Conservation (phyloP, 768 basidiomycete genomes). For the Cystobasidium ongulense region DNA sequence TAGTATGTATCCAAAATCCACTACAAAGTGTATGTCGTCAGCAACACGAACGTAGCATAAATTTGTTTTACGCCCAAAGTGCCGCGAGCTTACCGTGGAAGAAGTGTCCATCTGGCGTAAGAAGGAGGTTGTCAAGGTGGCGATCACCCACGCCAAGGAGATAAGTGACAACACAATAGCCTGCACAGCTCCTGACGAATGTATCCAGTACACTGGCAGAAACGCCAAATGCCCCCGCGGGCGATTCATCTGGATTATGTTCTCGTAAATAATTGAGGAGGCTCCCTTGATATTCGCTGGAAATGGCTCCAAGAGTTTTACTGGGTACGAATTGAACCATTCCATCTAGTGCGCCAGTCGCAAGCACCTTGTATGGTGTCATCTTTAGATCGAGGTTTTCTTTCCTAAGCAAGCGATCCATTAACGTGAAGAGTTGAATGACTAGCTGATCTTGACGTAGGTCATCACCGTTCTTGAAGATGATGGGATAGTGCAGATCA, state of each 20-base stretch:
- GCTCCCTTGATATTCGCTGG: slow-evolving; percentile 74
- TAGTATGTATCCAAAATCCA: slow-evolving; percentile 96
- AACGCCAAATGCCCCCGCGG: slow-evolving; percentile 88
- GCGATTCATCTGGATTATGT: slow-evolving; percentile 85
- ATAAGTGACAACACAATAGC: slow-evolving; percentile 96
- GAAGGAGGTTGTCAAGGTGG: slow-evolving; percentile 86
- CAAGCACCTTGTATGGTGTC: slow-evolving; percentile 83
- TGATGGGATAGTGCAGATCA: slow-evolving; percentile 63
- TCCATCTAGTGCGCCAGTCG: slow-evolving; percentile 82
- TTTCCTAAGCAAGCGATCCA: slow-evolving; percentile 85
- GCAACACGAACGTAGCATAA: too few species aligned
- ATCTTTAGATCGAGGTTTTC: slow-evolving; percentile 91
- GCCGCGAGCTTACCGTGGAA: slow-evolving; percentile 65
- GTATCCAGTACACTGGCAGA: slow-evolving; percentile 90
- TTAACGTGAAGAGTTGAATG: slow-evolving; percentile 94
- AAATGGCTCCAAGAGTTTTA: slow-evolving; percentile 89
- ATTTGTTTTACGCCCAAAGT: background rate
- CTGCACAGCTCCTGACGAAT: slow-evolving; percentile 92
- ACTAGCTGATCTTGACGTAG: slow-evolving; percentile 98
- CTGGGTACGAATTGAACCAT: slow-evolving; percentile 95
- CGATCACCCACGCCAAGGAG: slow-evolving; percentile 93
- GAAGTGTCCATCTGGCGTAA: slow-evolving; percentile 93
- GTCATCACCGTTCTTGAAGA: slow-evolving; percentile 98
- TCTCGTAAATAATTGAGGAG: slow-evolving; percentile 78
- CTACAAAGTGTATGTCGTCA: slow-evolving; percentile 47